These are phyloP conservation scores for Diaporthe vexans DNA, from an alignment of 2,329 filamentous ascomycete species.

Conservation along the genomic window DNA sequence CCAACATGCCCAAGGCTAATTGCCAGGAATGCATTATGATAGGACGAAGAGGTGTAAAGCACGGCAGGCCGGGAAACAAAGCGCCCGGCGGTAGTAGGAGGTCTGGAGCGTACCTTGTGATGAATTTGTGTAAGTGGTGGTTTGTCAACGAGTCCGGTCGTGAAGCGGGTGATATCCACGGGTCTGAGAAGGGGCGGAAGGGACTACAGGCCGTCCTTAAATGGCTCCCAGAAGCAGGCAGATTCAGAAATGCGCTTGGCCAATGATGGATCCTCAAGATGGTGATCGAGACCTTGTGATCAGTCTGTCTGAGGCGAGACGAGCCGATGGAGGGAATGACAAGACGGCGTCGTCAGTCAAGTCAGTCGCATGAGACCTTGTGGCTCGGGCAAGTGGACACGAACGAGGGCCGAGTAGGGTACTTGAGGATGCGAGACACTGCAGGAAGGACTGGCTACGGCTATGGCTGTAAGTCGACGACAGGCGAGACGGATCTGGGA, in stretches of 20 bases:
- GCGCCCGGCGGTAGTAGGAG: conserved; percentile 5
- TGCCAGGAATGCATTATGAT: conserved; percentile 32
- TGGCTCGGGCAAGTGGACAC: conserved; percentile 21
- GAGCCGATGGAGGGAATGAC: conserved; percentile 45
- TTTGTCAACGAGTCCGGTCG: conserved; percentile 14
- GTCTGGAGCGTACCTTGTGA: conserved; percentile 22
- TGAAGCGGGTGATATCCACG: not conserved
- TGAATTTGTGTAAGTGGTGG: conserved; percentile 18
- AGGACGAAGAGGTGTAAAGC: not conserved
- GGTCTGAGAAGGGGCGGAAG: not conserved
- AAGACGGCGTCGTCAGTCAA: conserved; percentile 41
- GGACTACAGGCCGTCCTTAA: conserved; percentile 5
- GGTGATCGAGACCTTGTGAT: conserved; percentile 14
- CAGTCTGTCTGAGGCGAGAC: conserved; percentile 42
- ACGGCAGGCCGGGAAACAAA: conserved; percentile 31
- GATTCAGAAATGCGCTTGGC: not conserved
- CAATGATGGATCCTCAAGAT: conserved; percentile 8
- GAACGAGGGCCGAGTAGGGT: not conserved
- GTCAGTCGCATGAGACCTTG: conserved; percentile 35
- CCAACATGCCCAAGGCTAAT: conserved; percentile 4
- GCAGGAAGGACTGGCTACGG: conserved; percentile 16
- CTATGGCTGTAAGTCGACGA: conserved; percentile 21
- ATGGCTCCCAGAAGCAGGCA: conserved; percentile 29
- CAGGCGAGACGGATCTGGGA: conserved; percentile 23
- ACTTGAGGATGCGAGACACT: conserved; percentile 24